phyloP scores from a whole-genome alignment of 2,329 filamentous ascomycete species.

The Penicillium sclerotigenum region DNA sequence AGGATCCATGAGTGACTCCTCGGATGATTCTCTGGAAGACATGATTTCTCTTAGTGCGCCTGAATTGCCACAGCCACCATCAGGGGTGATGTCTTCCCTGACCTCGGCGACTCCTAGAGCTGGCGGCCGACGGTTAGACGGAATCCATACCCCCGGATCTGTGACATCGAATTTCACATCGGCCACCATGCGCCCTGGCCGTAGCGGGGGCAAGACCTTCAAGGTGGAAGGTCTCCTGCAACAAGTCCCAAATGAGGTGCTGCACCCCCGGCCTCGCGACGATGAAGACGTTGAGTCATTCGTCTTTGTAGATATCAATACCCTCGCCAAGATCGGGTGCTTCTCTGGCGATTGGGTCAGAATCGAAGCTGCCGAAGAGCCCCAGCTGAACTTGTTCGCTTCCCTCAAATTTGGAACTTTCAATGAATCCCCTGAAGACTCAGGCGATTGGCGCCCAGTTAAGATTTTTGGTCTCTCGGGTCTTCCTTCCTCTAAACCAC shows the following conservation, averaged over 20 bases:
- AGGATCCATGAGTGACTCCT: constrained; percentile 67
- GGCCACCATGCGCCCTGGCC: constrained; percentile 71
- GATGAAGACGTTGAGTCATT: constrained; percentile 86
- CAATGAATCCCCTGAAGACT: constrained; percentile 50
- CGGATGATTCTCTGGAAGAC: constrained; percentile 88
- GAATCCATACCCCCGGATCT: constrained; percentile 77
- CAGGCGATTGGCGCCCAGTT: constrained; percentile 77
- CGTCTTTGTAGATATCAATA: constrained; percentile 84
- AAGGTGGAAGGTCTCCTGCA: constrained; percentile 74
- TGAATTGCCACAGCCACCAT: constrained; percentile 70
- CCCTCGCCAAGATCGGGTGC: constrained; percentile 83
- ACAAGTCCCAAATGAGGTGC: constrained; percentile 68
- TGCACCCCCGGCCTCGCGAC: constrained; percentile 77
- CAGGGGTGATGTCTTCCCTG: constrained; percentile 75
- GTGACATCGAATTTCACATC: constrained; percentile 86
- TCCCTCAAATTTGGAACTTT: constrained; percentile 59
- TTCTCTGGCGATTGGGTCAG: constrained; percentile 98
- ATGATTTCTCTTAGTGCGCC: constrained; percentile 87
- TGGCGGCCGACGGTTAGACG: constrained; percentile 66
- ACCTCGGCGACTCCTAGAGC: constrained; percentile 79
- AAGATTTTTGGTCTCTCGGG: constrained; percentile 84
- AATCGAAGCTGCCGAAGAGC: constrained; percentile 72
- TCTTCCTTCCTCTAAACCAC: constrained; percentile 52
- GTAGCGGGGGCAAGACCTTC: constrained; percentile 74
- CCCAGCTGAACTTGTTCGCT: constrained; percentile 56